Percentiles rank a stretch among this genome's conserved stretches.
phyloP scores from a whole-genome alignment of 768 basidiomycete species.

The Kwoniella dendrophila region DNA sequence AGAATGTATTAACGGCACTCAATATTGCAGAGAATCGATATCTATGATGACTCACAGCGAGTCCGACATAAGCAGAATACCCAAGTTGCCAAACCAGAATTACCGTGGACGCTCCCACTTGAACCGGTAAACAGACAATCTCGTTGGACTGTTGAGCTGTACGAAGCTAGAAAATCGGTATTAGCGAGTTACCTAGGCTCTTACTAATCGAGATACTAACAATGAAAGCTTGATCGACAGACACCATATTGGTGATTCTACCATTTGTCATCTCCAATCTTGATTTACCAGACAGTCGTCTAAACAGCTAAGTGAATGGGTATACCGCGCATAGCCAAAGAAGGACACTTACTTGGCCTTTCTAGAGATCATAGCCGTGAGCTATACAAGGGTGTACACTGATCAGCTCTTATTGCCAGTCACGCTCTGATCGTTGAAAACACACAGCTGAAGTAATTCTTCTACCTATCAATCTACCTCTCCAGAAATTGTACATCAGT shows the following conservation, averaged over 20 bases:
- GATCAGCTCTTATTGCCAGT: not conserved
- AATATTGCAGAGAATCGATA: no score
- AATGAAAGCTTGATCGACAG: constrained; percentile 37
- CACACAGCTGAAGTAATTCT: not conserved
- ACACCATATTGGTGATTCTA: constrained; percentile 71
- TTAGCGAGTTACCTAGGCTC: no score
- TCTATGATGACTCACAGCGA: constrained; percentile 28
- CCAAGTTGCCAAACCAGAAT: constrained; percentile 64
- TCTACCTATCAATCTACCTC: not conserved
- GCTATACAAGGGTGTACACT: not conserved
- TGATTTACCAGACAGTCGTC: constrained; percentile 65
- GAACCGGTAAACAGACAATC: not conserved
- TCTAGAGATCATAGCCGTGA: constrained; percentile 40
- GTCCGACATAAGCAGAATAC: constrained; percentile 67
- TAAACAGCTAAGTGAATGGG: not conserved
- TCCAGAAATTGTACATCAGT: not conserved
- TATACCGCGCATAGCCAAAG: not conserved
- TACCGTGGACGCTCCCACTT: no score
- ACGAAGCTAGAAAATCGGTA: constrained; percentile 3
- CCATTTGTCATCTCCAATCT: constrained; percentile 42
- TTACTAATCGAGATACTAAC: no score
- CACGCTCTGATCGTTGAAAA: not conserved
- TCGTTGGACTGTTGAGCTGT: constrained; percentile 59
- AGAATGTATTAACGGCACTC: no score
- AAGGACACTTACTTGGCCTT: constrained; percentile 57